Evolutionary conservation across 257 asterid species (phyloP).

Genomic region (Solanum pennellii): DNA sequence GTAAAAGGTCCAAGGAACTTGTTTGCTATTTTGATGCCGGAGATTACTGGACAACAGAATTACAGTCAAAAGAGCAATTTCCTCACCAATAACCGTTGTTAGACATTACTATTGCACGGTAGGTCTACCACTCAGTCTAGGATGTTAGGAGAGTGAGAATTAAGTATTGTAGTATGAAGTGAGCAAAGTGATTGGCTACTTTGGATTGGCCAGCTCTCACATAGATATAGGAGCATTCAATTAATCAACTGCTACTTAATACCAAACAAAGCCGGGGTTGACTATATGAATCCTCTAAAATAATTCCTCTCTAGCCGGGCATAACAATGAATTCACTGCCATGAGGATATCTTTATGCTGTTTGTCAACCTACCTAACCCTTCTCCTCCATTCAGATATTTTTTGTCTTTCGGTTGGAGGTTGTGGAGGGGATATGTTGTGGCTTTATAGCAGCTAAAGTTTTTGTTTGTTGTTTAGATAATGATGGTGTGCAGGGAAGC

Average conservation of each 20-base stretch:
- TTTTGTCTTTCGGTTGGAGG: background rate
- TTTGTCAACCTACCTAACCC: background rate
- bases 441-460: background rate
- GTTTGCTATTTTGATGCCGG: background rate
- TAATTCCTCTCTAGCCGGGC: background rate
- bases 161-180: background rate
- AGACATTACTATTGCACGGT: background rate
- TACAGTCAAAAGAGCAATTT: background rate
- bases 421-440: background rate
- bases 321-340: background rate
- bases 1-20: background rate
- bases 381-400: background rate
- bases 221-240: background rate
- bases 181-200: background rate
- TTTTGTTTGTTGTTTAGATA: background rate
- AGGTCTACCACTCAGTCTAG: background rate
- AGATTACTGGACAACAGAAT: background rate
- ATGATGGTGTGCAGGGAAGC: background rate
- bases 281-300: background rate
- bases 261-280: too few relatives aligned
- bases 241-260: background rate
- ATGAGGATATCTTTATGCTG: background rate
- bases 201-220: background rate
- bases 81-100: background rate
- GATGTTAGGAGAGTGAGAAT: background rate